Evolutionary conservation across 306 rosid genomes (phyloP).

Genomic region (Cicer cuneatum): DNA sequence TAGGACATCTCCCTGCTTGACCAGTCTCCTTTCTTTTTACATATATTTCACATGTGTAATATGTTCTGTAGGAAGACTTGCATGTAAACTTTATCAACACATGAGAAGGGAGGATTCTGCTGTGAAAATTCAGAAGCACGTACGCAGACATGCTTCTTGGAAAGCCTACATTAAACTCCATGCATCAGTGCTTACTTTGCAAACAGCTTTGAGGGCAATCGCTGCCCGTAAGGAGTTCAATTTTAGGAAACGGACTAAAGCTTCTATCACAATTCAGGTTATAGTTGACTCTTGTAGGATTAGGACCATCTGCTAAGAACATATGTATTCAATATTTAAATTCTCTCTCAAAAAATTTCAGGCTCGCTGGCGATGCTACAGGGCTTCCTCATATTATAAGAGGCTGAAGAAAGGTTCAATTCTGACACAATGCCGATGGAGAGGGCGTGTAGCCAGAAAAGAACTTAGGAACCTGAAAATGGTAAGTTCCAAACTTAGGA

Average conservation of each 20-base stretch:
- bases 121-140: slow-evolving; percentile 76
- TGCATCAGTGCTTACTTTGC: slow-evolving; percentile 67
- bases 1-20: slow-evolving; percentile 43
- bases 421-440: slow-evolving; percentile 80
- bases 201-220: slow-evolving; percentile 88
- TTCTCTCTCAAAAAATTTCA: slow-evolving; percentile 49
- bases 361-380: slow-evolving; percentile 91
- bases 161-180: slow-evolving; percentile 65
- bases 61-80: slow-evolving; percentile 75
- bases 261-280: slow-evolving; percentile 82
- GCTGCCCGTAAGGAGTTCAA: slow-evolving; percentile 77
- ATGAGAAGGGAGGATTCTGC: slow-evolving; percentile 82
- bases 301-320: slow-evolving; percentile 20
- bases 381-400: slow-evolving; percentile 67
- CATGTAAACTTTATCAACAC: slow-evolving; percentile 70
- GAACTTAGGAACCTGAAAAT: slow-evolving; percentile 96
- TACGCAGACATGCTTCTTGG: slow-evolving; percentile 69
- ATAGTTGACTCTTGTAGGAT: slow-evolving; percentile 40
- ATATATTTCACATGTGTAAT: slow-evolving; percentile 37
- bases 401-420: slow-evolving; percentile 85
- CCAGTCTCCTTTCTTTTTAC: slow-evolving; percentile 38
- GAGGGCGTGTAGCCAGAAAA: slow-evolving; percentile 71
- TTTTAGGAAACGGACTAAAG: slow-evolving; percentile 76
- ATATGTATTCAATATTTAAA: slow-evolving; percentile 31
- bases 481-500: slow-evolving; percentile 52